Conservation (phyloP, 129 eudicot species). For the Tanacetum coccineum region DNA sequence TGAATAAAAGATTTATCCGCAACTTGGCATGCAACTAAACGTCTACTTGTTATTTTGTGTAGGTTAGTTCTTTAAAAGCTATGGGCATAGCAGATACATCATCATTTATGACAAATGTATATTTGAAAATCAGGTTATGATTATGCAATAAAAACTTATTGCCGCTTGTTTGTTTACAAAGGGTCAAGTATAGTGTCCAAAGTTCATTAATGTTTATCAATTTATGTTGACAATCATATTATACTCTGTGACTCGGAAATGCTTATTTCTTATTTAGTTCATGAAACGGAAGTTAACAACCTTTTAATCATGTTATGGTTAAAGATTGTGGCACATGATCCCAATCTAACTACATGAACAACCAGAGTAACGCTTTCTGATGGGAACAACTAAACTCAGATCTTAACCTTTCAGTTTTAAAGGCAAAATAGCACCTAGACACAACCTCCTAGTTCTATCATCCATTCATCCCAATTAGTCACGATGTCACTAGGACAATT, state of each 20-base stretch:
- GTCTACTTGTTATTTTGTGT: not conserved
- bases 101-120: too few relatives aligned
- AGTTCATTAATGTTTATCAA: not conserved
- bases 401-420: not conserved
- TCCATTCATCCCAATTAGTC: not conserved
- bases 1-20: not conserved
- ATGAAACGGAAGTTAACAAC: not conserved
- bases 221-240: too few relatives aligned
- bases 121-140: not conserved
- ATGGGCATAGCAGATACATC: too few relatives aligned
- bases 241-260: not conserved
- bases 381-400: too few relatives aligned
- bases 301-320: too few relatives aligned
- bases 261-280: not conserved
- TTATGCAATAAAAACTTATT: not conserved
- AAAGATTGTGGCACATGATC: too few relatives aligned
- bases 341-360: too few relatives aligned
- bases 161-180: not conserved
- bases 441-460: not conserved
- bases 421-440: not conserved
- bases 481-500: conserved; percentile 2
- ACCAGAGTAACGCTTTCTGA: too few relatives aligned
- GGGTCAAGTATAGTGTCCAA: conserved; percentile 3
- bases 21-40: not conserved
- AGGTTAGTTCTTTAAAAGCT: not conserved